Base-by-base conservation (phyloP, 768 basidiomycete species). In the Mrakia blollopis region DNA sequence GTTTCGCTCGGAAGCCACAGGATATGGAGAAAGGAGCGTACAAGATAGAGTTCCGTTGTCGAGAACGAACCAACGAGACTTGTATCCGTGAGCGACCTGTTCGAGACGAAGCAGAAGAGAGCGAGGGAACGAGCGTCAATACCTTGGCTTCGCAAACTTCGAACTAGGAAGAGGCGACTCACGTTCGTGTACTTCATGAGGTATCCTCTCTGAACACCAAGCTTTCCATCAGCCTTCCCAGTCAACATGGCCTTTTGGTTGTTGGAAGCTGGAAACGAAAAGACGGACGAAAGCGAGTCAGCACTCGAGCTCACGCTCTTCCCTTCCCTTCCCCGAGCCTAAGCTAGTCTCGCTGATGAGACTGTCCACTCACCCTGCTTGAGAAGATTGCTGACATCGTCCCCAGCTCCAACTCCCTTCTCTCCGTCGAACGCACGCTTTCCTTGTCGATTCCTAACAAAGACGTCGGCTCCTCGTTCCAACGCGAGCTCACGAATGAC, bases 401-500 rank as follows among this genome's bases (percentile, higher is more conserved):
- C 93, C 69, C 92, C 92, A 81, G 73, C 52, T 28, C 72, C 67
- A 13, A 74, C 52, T 90, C 91, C 11, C 89, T 85, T 84, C 7
- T 90, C 89, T 25, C 82, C 81, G 88, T 93, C 81, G 86, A 88
- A 10, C 85, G 90, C 85, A 85, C 87, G 80, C 87, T 90, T 82
- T 23, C 94, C 94, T 78, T 84, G 86, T 30, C 89, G 86, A 83
- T 96, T 91, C 6, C 93, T 86, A 2, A 91, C 90, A 81, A 95
- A 95, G 6, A 95, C 91, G 81, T 95, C 93, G 0, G 92, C 93
- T 0, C 94, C 94, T 13, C 91, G 90, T 32, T 91, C 88, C 2
- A 94, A 88, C 0, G 89, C 90, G n/a, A 93, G 87, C 37, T 62
- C 74, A 81, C 96, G 92, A 37, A 96, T 88, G 28, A 96, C 84